Evolutionary conservation across 139 green algal genomes (phyloP).

Genomic region (Pseudopediastrum boryanum): DNA sequence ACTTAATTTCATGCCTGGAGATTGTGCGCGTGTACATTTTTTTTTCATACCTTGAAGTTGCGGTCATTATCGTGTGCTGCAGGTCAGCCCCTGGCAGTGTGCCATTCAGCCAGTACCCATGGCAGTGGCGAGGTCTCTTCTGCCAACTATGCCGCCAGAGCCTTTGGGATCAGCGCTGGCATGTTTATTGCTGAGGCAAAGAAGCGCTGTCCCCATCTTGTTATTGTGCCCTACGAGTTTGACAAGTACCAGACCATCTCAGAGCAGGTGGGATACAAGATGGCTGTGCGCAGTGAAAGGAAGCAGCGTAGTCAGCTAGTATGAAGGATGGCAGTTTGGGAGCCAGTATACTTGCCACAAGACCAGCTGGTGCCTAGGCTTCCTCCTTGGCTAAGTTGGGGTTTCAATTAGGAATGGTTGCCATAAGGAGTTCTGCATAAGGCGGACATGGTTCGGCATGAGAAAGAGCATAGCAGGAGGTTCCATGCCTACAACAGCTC

Average conservation of each 20-base stretch:
- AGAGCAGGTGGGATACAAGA: slow-evolving; percentile 56
- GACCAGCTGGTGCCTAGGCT: not conserved
- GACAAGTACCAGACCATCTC: slow-evolving; percentile 86
- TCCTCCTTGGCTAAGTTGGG: no score
- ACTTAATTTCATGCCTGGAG: no score
- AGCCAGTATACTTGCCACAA: not conserved
- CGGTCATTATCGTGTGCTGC: no score
- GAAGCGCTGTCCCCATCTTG: slow-evolving; percentile 83
- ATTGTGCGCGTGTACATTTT: no score
- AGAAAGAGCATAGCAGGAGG: no score
- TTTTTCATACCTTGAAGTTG: no score
- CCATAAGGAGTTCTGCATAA: not conserved
- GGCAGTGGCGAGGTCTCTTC: slow-evolving; percentile 89
- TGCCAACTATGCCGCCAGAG: slow-evolving; percentile 91
- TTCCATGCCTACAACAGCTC: no score
- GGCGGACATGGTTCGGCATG: not conserved
- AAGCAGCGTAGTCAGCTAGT: not conserved
- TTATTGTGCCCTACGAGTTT: slow-evolving; percentile 97
- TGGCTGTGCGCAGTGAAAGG: not conserved
- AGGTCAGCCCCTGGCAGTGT: slow-evolving; percentile 80
- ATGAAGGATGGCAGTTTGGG: not conserved
- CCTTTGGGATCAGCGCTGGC: slow-evolving; percentile 57
- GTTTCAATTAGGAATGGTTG: no score
- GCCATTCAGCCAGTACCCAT: slow-evolving; percentile 77
- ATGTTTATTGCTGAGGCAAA: slow-evolving; percentile 92